A percentile compares a stretch with the other conserved stretches of the same genome.
Conservation (phyloP, 2,329 filamentous ascomycete genomes). For the Fusarium hostae region DNA sequence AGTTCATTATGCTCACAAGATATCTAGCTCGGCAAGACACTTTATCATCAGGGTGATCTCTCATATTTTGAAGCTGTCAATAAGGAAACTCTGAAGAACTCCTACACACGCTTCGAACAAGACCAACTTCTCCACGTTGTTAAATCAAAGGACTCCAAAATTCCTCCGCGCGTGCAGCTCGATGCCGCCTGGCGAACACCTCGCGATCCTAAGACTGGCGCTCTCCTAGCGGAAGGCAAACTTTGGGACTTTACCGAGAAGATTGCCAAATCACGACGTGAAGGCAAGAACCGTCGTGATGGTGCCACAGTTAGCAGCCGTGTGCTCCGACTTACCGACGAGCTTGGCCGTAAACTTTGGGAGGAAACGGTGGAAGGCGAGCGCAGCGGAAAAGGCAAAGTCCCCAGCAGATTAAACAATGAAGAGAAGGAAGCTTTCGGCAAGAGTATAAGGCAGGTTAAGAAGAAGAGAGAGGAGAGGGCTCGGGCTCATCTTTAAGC, state of each 20-base stretch:
- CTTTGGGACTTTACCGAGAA: conserved; percentile 93
- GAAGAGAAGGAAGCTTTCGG: conserved; percentile 62
- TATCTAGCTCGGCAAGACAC: conserved; percentile 84
- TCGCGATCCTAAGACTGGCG: conserved; percentile 70
- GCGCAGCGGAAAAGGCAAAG: conserved; percentile 49
- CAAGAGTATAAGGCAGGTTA: conserved; percentile 58
- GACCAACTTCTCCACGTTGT: conserved; percentile 86
- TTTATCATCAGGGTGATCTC: conserved; percentile 97
- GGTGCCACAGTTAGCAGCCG: conserved; percentile 87
- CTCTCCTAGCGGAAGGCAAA: conserved; percentile 75
- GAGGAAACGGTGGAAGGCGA: conserved; percentile 60
- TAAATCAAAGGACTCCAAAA: conserved; percentile 73
- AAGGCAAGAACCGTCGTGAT: conserved; percentile 97
- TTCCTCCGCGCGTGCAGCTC: conserved; percentile 72
- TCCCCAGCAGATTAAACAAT: conserved; percentile 57
- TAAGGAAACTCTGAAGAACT: conserved; percentile 96
- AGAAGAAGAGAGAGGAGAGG: conserved; percentile 61
- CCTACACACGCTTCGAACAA: conserved; percentile 87
- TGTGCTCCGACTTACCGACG: conserved; percentile 81
- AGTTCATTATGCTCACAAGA: conserved; percentile 16
- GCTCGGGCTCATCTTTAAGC: conserved; percentile 62
- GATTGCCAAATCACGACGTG: conserved; percentile 83
- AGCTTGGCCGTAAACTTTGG: conserved; percentile 77
- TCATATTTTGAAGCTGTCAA: conserved; percentile 99
- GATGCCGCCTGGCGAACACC: conserved; percentile 79